phyloP scores from a whole-genome alignment of 2,329 filamentous ascomycete genomes.

The Juglanconis juglandina region DNA sequence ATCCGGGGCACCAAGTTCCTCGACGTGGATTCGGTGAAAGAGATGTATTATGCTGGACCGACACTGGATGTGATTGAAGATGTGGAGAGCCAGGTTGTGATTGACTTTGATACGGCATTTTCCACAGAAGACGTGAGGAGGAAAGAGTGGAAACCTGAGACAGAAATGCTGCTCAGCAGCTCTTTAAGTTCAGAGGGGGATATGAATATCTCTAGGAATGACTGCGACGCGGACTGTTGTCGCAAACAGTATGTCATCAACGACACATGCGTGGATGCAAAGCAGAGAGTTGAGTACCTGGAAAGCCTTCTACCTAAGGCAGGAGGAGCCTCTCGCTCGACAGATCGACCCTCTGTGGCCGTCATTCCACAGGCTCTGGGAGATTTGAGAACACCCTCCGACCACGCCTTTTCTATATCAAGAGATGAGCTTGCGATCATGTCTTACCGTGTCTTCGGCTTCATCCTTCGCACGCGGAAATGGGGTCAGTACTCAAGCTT shows the following conservation, averaged over 20 bases:
- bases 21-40: slow-evolving; percentile 19
- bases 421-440: slow-evolving; percentile 30
- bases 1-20: slow-evolving; percentile 22
- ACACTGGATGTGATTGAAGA: slow-evolving; percentile 25
- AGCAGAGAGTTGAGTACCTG: too few species aligned
- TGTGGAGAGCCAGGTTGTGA: slow-evolving; percentile 30
- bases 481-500: slow-evolving; percentile 27
- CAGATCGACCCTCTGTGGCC: slow-evolving; percentile 7
- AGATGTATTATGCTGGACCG: slow-evolving; percentile 28
- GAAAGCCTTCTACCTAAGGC: slow-evolving; percentile 4
- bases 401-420: neutral
- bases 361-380: slow-evolving; percentile 11
- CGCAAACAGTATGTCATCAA: too few species aligned
- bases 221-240: too few species aligned
- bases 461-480: slow-evolving; percentile 30
- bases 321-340: neutral
- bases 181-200: too few species aligned
- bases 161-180: too few species aligned
- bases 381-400: neutral
- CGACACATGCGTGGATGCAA: too few species aligned
- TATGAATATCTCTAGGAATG: too few species aligned
- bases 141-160: neutral
- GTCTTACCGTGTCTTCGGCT: slow-evolving; percentile 31
- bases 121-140: neutral
- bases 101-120: slow-evolving; percentile 29